Percentiles rank a stretch among this genome's conserved stretches.
Evolutionary conservation across 805 yeast species (phyloP).

Genomic region (Cyberlindnera petersonii): DNA sequence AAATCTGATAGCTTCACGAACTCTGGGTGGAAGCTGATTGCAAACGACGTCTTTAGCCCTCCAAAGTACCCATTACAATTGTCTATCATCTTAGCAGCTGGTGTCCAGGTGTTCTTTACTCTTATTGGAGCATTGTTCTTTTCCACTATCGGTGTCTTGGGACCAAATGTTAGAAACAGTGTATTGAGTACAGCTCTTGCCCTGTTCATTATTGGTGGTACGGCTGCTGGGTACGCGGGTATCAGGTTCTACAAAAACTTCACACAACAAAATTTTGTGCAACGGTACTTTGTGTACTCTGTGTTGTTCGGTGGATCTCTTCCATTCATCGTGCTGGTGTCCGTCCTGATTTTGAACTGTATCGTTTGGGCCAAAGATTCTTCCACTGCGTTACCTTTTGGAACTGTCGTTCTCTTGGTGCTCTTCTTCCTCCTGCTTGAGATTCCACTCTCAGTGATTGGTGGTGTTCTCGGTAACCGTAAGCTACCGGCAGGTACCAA

Average conservation of each 20-base stretch:
- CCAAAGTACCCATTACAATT: slow-evolving; percentile 49
- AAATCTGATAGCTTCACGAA: slow-evolving; percentile 26
- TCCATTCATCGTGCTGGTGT: slow-evolving; percentile 45
- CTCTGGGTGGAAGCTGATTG: slow-evolving; percentile 51
- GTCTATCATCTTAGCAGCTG: slow-evolving; percentile 62
- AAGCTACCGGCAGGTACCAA: slow-evolving; percentile 15
- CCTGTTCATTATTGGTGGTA: slow-evolving; percentile 65
- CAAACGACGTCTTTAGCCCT: slow-evolving; percentile 48
- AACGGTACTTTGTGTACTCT: slow-evolving; percentile 26
- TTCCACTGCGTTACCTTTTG: slow-evolving; percentile 73
- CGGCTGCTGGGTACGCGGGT: slow-evolving; percentile 71
- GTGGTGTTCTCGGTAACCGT: slow-evolving; percentile 55
- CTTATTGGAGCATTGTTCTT: slow-evolving; percentile 56
- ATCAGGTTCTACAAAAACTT: slow-evolving; percentile 58
- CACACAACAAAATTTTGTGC: slow-evolving; percentile 31
- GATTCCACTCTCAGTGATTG: slow-evolving; percentile 69
- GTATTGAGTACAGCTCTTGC: slow-evolving; percentile 56
- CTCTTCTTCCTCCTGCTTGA: slow-evolving; percentile 59
- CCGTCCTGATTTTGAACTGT: slow-evolving; percentile 54
- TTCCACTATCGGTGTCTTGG: slow-evolving; percentile 54
- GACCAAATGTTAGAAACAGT: slow-evolving; percentile 66
- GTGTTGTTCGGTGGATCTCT: slow-evolving; percentile 45
- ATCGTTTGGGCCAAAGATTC: slow-evolving; percentile 76
- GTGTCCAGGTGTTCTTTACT: slow-evolving; percentile 68
- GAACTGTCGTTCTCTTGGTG: slow-evolving; percentile 61